Evolutionary conservation across 2,329 filamentous ascomycete species (phyloP).

Genomic region (Calonectria multiphialidica): DNA sequence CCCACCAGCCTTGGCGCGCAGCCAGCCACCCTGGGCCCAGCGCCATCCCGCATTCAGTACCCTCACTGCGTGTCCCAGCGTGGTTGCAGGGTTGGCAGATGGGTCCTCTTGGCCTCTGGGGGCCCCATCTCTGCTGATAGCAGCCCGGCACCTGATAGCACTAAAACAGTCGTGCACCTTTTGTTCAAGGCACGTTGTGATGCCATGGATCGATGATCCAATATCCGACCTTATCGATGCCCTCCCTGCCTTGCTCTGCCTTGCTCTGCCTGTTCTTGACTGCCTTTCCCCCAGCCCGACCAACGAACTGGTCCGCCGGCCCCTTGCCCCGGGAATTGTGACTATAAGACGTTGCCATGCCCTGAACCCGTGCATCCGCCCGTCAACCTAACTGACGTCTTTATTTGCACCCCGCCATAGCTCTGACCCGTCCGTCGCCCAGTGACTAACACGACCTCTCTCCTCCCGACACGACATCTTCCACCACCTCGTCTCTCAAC

Average conservation of each 20-base stretch:
- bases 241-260: constrained; percentile 9
- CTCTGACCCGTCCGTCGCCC: background rate
- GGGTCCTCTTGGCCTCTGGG: constrained; percentile 7
- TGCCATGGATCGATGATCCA: constrained; percentile 29
- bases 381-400: constrained; percentile 27
- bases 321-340: constrained; percentile 14
- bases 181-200: background rate
- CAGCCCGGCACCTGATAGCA: constrained; percentile 24
- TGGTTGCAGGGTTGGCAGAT: constrained; percentile 20
- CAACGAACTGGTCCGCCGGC: constrained; percentile 10
- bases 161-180: background rate
- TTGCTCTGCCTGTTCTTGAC: background rate
- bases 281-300: background rate
- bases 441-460: background rate
- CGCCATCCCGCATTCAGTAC: constrained; percentile 32
- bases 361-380: constrained; percentile 30
- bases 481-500: constrained; percentile 12
- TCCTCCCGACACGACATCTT: background rate
- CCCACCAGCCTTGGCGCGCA: constrained; percentile 34
- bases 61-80: constrained; percentile 18
- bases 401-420: constrained; percentile 13
- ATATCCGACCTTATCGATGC: constrained; percentile 28
- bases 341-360: constrained; percentile 43
- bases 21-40: constrained; percentile 28
- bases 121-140: constrained; percentile 5